Evolutionary conservation across 2,329 filamentous ascomycete species (phyloP), one percentile per base, ranked within the genome.

Genomic region (Aspergillus bombycis): DNA sequence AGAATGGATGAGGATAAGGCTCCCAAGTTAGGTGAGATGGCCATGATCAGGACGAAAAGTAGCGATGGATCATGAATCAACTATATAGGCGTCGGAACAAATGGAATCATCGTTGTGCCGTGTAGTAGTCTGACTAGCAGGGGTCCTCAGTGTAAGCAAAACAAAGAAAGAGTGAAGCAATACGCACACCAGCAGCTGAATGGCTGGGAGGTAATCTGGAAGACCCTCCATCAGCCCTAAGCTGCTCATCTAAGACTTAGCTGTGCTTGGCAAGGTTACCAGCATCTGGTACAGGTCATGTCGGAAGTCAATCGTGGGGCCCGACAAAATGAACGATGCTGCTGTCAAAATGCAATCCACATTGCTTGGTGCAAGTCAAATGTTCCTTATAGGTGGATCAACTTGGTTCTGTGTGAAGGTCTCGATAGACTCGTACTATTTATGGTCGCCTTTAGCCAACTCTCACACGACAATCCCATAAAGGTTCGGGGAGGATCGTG

Each of bases 361-460:
- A 34, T 11, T 12, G 12, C 32, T 4, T 5, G 4, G 32, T 4
- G 2, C 3, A 34, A 4, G 32, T 34, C 10, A 34, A 11, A 4
- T 3, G 0, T 34, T 34, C 32, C 1, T 34, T 1, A 11, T 4
- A 34, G 2, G 11, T 12, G 1, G 32, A 12, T 2, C 0, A 34
- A 4, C 26, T 28, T 28, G 4, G 26, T 28, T 28, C 26, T 3
- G 26, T 28, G 26, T 5, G 2, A 28, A 28, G 26, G 4, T 3
- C 26, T 28, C 4, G 26, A 3, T 28, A 28, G 26, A 28, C 4
- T 5, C 26, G 26, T 28, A 28, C 5, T 28, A 28, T 4, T 28
- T 4, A 4, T 28, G 4, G 26, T 28, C 26, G 26, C 26, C 5
- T 28, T 28, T 34, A 34, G 3, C 32, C 10, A 11, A 34, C 10